These are phyloP conservation scores for Ceriops decandra DNA, from an alignment of 345 rosid genomes.

Conservation along the genomic window DNA sequence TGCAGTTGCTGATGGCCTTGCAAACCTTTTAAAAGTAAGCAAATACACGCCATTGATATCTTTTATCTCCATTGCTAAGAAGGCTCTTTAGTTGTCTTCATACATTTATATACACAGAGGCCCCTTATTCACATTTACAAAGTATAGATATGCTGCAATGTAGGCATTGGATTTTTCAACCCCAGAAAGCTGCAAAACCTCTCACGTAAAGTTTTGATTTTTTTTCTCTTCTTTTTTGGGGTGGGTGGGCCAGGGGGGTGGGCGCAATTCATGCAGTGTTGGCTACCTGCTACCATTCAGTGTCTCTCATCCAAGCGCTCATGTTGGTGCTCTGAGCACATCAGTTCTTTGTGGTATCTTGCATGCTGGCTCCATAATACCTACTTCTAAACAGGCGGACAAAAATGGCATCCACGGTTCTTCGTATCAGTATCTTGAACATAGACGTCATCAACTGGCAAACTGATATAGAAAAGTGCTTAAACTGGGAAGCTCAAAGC, in stretches of 20 bases:
- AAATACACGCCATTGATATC: not conserved
- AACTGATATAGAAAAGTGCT: constrained; percentile 67
- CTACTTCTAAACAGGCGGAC: constrained; percentile 34
- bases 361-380: constrained; percentile 44
- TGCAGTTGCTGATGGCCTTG: constrained; percentile 82
- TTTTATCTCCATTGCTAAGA: not conserved
- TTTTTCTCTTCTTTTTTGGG: not conserved
- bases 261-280: constrained; percentile 58
- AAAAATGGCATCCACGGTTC: constrained; percentile 51
- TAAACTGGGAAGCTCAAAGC: constrained; percentile 89
- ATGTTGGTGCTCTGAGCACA: constrained; percentile 42
- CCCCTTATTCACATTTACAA: not conserved
- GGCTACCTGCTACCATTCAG: constrained; percentile 71
- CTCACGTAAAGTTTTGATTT: constrained; percentile 9
- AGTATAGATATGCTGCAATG: not conserved
- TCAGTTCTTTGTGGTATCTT: constrained; percentile 54
- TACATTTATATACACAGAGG: not conserved
- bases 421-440: constrained; percentile 43
- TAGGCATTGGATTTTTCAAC: not conserved
- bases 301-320: constrained; percentile 96
- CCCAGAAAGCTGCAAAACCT: not conserved
- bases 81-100: no score
- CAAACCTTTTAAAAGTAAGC: constrained; percentile 78
- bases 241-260: not conserved
- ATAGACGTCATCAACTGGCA: constrained; percentile 66